Evolutionary conservation across 495 filamentous ascomycete genomes (phyloP).

Genomic region (Neurospora sp.): DNA sequence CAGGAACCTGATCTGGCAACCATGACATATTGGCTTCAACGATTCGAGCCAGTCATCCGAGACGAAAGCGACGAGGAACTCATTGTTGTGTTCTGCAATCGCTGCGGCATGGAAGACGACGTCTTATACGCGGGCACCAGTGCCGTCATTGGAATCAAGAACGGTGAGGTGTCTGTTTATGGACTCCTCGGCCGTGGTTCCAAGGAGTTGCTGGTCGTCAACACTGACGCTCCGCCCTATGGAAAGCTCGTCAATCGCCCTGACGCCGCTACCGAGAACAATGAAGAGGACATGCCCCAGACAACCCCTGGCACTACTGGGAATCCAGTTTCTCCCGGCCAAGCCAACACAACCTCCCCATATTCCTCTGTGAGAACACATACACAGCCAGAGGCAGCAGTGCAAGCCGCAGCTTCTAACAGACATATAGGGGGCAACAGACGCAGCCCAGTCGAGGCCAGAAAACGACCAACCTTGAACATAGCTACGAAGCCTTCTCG

Average conservation of each 20-base stretch:
- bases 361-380: background rate
- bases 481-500: background rate
- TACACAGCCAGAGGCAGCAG: background rate
- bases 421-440: background rate
- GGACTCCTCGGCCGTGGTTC: slow-evolving; percentile 55
- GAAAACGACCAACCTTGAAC: background rate
- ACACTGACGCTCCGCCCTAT: slow-evolving; percentile 34
- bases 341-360: background rate
- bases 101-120: slow-evolving; percentile 60
- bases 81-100: slow-evolving; percentile 77
- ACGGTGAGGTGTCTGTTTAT: slow-evolving; percentile 56
- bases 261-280: background rate
- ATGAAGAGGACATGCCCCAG: background rate
- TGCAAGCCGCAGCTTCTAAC: background rate
- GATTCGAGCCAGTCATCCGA: slow-evolving; percentile 63
- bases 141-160: slow-evolving; percentile 64
- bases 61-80: slow-evolving; percentile 48
- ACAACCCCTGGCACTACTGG: background rate
- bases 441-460: background rate
- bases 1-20: slow-evolving; percentile 67
- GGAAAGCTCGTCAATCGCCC: slow-evolving; percentile 17
- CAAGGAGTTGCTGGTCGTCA: slow-evolving; percentile 56
- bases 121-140: slow-evolving; percentile 83
- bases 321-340: background rate
- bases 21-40: slow-evolving; percentile 75